Evolutionary conservation across 345 rosid genomes (phyloP).

Genomic region (Triadica sebifera): DNA sequence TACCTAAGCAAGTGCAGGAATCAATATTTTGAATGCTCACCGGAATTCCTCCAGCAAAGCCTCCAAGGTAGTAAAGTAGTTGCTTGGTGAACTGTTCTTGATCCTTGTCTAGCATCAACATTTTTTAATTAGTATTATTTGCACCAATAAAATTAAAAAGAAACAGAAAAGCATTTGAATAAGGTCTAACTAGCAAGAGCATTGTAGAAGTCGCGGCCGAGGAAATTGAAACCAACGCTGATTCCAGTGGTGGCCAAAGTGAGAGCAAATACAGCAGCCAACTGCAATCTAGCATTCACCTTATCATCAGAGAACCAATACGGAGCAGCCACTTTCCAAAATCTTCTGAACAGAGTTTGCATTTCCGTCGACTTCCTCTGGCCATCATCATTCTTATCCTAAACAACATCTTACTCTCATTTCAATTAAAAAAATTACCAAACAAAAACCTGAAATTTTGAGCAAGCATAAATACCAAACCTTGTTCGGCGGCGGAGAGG

Average conservation of each 20-base stretch:
- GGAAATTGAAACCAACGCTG: conserved; percentile 93
- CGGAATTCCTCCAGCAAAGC: conserved; percentile 92
- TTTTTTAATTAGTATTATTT: too few relatives aligned
- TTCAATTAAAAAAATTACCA: background rate
- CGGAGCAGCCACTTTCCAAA: conserved; percentile 93
- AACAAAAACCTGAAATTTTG: background rate
- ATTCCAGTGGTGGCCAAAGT: conserved; percentile 88
- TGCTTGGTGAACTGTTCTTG: conserved; percentile 88
- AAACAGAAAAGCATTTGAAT: background rate
- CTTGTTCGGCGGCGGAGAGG: conserved; percentile 11
- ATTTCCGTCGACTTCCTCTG: conserved; percentile 39
- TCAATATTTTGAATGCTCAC: conserved; percentile 49
- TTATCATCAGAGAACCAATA: conserved; percentile 86
- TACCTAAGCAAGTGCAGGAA: conserved; percentile 33
- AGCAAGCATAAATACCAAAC: background rate
- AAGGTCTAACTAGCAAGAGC: conserved; percentile 69
- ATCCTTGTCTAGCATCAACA: conserved; percentile 61
- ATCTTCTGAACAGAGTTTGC: conserved; percentile 47
- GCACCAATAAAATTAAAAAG: background rate
- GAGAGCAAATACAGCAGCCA: conserved; percentile 81
- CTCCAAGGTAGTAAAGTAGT: conserved; percentile 78
- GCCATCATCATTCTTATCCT: conserved; percentile 4
- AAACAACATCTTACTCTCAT: background rate
- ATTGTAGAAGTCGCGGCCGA: conserved; percentile 96
- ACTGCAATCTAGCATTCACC: conserved; percentile 70